Evolutionary conservation across 2,329 filamentous ascomycete genomes (phyloP).

Genomic region (Coniosporium tulheliwenetii): DNA sequence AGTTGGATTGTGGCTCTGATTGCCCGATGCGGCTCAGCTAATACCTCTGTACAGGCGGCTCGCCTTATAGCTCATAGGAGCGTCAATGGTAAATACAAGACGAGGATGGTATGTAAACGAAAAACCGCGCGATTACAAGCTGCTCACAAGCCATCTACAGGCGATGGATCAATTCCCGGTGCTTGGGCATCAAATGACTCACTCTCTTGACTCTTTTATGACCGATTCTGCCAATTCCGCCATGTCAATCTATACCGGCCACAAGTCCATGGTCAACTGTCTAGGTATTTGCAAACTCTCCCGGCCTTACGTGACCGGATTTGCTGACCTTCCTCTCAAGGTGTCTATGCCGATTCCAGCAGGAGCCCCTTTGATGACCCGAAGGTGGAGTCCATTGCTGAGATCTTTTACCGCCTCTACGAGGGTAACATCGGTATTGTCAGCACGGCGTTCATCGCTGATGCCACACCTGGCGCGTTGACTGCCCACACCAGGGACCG

Average conservation of each 20-base stretch:
- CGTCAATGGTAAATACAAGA: constrained; percentile 73
- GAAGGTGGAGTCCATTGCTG: constrained; percentile 71
- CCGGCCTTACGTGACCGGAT: no score
- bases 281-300: constrained; percentile 22
- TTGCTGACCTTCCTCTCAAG: constrained; percentile 13
- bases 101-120: constrained; percentile 32
- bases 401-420: constrained; percentile 57
- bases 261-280: constrained; percentile 72
- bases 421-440: constrained; percentile 47
- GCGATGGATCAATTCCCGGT: constrained; percentile 72
- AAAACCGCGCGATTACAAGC: not conserved
- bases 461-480: constrained; percentile 67
- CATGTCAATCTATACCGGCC: constrained; percentile 65
- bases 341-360: constrained; percentile 68
- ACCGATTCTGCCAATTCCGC: constrained; percentile 79
- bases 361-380: constrained; percentile 63
- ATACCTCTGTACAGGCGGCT: constrained; percentile 36
- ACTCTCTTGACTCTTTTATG: constrained; percentile 73
- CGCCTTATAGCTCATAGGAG: constrained; percentile 68
- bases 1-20: not conserved
- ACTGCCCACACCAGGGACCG: constrained; percentile 59
- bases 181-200: constrained; percentile 78
- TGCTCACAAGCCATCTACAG: not conserved
- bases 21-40: constrained; percentile 2
- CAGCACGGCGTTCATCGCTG: constrained; percentile 65